Evolutionary conservation across 2,329 filamentous ascomycete genomes (phyloP).

Genomic region (Trematosphaeria pertusa): DNA sequence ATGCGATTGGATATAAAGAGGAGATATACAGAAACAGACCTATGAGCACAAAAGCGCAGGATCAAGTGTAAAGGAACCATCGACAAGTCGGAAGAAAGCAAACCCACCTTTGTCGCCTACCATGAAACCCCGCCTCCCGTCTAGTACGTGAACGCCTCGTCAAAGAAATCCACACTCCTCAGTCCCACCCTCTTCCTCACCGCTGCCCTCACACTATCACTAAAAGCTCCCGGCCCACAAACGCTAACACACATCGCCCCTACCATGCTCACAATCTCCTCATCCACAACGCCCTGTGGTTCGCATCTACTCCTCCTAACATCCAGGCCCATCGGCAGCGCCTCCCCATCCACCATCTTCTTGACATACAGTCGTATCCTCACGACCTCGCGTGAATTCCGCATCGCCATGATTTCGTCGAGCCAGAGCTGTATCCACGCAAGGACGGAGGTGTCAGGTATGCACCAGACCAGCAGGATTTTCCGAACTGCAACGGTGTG

Average conservation of each 20-base stretch:
- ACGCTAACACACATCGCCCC: constrained; percentile 87
- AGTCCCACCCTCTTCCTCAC: constrained; percentile 67
- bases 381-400: constrained; percentile 78
- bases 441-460: constrained; percentile 80
- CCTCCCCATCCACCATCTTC: constrained; percentile 75
- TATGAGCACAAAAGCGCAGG: no score
- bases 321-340: constrained; percentile 75
- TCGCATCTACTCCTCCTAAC: constrained; percentile 87
- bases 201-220: constrained; percentile 72
- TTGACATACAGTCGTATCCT: constrained; percentile 87
- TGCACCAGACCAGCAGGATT: constrained; percentile 84
- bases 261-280: constrained; percentile 77
- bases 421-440: constrained; percentile 92
- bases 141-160: constrained; percentile 73
- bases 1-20: no score
- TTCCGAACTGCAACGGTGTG: constrained; percentile 76
- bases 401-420: constrained; percentile 78
- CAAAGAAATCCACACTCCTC: constrained; percentile 74
- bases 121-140: no score
- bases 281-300: constrained; percentile 73
- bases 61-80: no score
- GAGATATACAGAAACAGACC: no score
- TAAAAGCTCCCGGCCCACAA: constrained; percentile 73
- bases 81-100: no score
- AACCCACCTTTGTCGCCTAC: no score